Conservation (phyloP, 2,329 filamentous ascomycete species). For the Beauveria bassiana region DNA sequence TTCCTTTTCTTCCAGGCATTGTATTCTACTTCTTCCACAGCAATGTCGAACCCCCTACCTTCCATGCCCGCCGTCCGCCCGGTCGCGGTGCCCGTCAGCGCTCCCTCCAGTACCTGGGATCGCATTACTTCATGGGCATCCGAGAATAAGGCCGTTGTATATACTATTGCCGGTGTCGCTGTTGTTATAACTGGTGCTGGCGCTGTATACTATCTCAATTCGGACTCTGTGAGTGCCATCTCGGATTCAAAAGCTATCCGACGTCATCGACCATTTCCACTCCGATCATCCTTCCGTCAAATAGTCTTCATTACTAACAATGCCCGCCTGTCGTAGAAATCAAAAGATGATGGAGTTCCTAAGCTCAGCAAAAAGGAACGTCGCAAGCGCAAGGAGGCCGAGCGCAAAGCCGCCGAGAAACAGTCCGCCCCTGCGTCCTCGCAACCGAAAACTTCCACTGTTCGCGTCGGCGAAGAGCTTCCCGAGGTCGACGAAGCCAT, state of each 20-base stretch:
- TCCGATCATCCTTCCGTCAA: constrained; percentile 10
- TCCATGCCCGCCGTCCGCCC: constrained; percentile 37
- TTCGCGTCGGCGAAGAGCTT: constrained; percentile 57
- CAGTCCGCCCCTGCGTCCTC: constrained; percentile 31
- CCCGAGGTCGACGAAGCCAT: constrained; percentile 57
- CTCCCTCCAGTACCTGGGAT: constrained; percentile 73
- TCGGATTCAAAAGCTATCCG: constrained; percentile 14
- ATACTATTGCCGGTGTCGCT: constrained; percentile 91
- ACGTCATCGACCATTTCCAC: constrained; percentile 3
- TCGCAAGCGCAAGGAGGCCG: constrained; percentile 76
- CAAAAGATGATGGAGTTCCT: constrained; percentile 42
- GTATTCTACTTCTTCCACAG: constrained; percentile 16
- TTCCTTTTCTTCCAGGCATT: constrained; percentile 16
- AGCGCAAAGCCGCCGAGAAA: constrained; percentile 46
- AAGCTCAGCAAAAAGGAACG: constrained; percentile 87
- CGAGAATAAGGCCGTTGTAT: constrained; percentile 91
- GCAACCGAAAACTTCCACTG: constrained; percentile 42
- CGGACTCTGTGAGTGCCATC: constrained; percentile 41
- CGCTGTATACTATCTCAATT: constrained; percentile 81
- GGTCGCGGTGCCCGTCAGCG: constrained; percentile 40
- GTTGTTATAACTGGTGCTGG: constrained; percentile 87
- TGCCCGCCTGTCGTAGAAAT: constrained; percentile 28
- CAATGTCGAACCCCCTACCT: constrained; percentile 39
- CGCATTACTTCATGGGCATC: constrained; percentile 85
- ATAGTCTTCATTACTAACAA: constrained; percentile 6